A percentile compares a stretch with the other conserved stretches of the same genome.
phyloP scores from a whole-genome alignment of 176 grass and related monocot species.

The Poa annua region DNA sequence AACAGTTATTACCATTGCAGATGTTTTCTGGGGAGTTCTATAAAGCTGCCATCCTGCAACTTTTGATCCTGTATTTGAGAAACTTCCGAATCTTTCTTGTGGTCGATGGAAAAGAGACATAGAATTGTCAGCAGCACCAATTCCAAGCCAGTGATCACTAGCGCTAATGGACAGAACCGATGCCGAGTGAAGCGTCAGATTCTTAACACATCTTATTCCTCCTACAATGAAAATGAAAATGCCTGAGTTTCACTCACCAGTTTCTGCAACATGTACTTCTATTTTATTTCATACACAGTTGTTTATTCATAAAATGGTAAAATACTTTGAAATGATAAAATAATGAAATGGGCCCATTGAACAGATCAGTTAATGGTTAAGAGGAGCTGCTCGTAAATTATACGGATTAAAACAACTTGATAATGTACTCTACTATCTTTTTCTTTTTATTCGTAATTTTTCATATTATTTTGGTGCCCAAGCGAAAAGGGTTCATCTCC shows the following conservation, averaged over 20 bases:
- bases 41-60: slow-evolving; percentile 95
- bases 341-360: slow-evolving; percentile 14
- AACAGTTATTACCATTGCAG: slow-evolving; percentile 75
- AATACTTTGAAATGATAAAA: slow-evolving; percentile 36
- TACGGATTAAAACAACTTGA: not conserved
- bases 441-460: not conserved
- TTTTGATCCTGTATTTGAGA: slow-evolving; percentile 84
- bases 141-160: slow-evolving; percentile 93
- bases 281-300: not conserved
- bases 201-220: slow-evolving; percentile 96
- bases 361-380: slow-evolving; percentile 31
- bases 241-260: slow-evolving; percentile 19
- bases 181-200: slow-evolving; percentile 80
- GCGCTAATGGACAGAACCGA: slow-evolving; percentile 89
- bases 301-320: not conserved
- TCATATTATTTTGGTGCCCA: not conserved
- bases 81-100: slow-evolving; percentile 88
- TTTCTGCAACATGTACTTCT: slow-evolving; percentile 16
- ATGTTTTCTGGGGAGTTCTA: slow-evolving; percentile 94
- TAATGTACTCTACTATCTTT: not conserved
- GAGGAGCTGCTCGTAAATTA: not conserved
- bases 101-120: slow-evolving; percentile 97
- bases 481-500: slow-evolving; percentile 2
- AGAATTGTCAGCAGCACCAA: slow-evolving; percentile 97
- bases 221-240: slow-evolving; percentile 54